A percentile compares a stretch with the other conserved stretches of the same genome.
These are phyloP conservation scores for Mycena capillaripes DNA, from an alignment of 768 basidiomycete genomes.

Conservation along the genomic window DNA sequence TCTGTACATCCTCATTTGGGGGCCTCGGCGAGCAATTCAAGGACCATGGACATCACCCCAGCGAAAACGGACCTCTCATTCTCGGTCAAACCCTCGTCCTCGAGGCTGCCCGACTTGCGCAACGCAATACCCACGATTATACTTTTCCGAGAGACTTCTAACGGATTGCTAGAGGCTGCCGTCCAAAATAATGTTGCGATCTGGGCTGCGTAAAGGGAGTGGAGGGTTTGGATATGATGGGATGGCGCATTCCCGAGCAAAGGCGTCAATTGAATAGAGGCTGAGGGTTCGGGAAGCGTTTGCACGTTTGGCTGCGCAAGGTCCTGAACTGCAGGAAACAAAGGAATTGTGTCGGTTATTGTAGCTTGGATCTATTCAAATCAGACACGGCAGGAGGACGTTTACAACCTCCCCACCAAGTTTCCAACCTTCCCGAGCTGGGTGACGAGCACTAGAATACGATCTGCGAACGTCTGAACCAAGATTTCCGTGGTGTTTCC, in stretches of 20 bases:
- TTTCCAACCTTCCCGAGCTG: constrained; percentile 93
- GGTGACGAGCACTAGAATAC: constrained; percentile 87
- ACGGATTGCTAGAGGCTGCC: constrained; percentile 54
- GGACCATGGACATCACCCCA: constrained; percentile 64
- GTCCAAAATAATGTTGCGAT: constrained; percentile 89
- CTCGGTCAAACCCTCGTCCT: constrained; percentile 48
- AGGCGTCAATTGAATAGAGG: constrained; percentile 82
- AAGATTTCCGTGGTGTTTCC: constrained; percentile 80
- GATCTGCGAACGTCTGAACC: constrained; percentile 85
- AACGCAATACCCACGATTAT: constrained; percentile 86
- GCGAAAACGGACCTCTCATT: constrained; percentile 61
- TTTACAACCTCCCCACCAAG: constrained; percentile 65
- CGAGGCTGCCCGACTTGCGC: constrained; percentile 49
- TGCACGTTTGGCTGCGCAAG: constrained; percentile 48
- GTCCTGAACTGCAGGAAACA: constrained; percentile 58
- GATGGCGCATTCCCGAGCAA: constrained; percentile 84
- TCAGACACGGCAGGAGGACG: constrained; percentile 19
- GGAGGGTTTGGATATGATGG: constrained; percentile 75
- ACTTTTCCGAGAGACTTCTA: constrained; percentile 63
- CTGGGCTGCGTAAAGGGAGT: constrained; percentile 89
- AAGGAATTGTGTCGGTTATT: constrained; percentile 73
- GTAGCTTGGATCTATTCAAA: constrained; percentile 80
- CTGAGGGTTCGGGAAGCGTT: constrained; percentile 70
- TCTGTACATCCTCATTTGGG: neutral
- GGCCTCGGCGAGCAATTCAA: constrained; percentile 46